Base-by-base conservation (phyloP, 169 alveolate species). In the Cryptosporidium canis region DNA sequence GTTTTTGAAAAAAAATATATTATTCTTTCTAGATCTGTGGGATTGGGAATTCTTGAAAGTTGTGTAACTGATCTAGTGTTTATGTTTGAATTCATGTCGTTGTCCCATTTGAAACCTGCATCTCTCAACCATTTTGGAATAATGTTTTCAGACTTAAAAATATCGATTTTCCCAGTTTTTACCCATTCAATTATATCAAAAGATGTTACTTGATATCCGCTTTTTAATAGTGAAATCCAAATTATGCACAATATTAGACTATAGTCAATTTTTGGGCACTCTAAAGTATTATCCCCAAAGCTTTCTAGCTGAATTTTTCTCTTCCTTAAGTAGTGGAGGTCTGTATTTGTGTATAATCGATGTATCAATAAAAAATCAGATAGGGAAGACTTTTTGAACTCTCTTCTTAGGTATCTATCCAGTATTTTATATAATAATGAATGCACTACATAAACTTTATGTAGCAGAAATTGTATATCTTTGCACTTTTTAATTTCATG, bases 81-180 rank as follows among this genome's bases (percentile, higher is more conserved):
- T n/a, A 24, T 58, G n/a, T 12, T 39, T 31, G 87, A 55, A 16
- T 77, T 77, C 31, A 58, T 77, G 21, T 77, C 87, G 14, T 55
- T 77, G 39, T 77, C 87, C 87, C 87, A 77, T 48, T 77, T 77
- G 16, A 77, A 77, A 16, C 87, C 87, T 41, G 87, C 87, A 37
- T 77, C 87, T 16, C 58, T 77, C 21, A 77, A 77, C 87, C 87
- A 77, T 58, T 55, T 58, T 11, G 87, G 87, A 58, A 77, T 29
- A 2, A 58, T 16, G 4, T 61, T 58, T 37, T 56, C 68, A 8
- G 87, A 77, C 21, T 77, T 77, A n/a, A 77, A 77, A 12, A 77
- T 43, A 37, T 77, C 87, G 16, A 77, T 77, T 77, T 77, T 77
- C 5, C 87, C 87, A n/a, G 33, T 18, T 77, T 33, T 77, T 41